Base-by-base conservation (phyloP, 1,139 yeast species). In the Taphrina populina region DNA sequence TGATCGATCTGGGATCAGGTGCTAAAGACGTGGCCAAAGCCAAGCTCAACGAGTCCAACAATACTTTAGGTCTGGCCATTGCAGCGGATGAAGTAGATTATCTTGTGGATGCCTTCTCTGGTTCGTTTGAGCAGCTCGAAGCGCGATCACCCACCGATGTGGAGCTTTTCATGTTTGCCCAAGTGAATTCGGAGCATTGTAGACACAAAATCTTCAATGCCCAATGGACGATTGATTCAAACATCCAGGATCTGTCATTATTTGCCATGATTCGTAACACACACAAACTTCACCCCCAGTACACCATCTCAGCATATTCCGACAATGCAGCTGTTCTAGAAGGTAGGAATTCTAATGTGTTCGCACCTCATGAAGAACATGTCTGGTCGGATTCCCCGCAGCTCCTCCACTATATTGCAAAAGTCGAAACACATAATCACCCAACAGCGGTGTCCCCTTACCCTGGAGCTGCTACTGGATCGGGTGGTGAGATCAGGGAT, bases 401-500 rank as follows among this genome's bases (percentile, higher is more conserved):
- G 72, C 75, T 74, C 56, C 95, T 92, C 23, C 94, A 92, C 63
- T 87, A 95, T 67, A 76, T 94, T 64, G 86, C 90, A 64, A 94
- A 94, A 70, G 98, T 94, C 52, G 99, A 94, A 73, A 94, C 99
- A 29, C 99, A 94, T 70, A 94, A 94, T 73, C 99, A 94, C 70
- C 99, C 99, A 55, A 94, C 99, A 34, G 98, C 98, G 0, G 96
- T 94, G 10, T 90, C 97, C 26, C 99, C 99, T 32, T 94, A 87
- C 72, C 92, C 98, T 3, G 99, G 99, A 71, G 99, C 99, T 34
- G 96, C 99, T 34, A 94, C 99, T 17, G 99, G 99, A 62, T 90
- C 98, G 19, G 99, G 99, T 70, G 99, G 99, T 74, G 99, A 94
- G 73, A 94, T 94, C 66, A 86, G 99, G 77, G 99, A 94, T 71